These are phyloP conservation scores for Didymellaceae sp. DNA, from an alignment of 2,329 filamentous ascomycete species.

Conservation along the genomic window DNA sequence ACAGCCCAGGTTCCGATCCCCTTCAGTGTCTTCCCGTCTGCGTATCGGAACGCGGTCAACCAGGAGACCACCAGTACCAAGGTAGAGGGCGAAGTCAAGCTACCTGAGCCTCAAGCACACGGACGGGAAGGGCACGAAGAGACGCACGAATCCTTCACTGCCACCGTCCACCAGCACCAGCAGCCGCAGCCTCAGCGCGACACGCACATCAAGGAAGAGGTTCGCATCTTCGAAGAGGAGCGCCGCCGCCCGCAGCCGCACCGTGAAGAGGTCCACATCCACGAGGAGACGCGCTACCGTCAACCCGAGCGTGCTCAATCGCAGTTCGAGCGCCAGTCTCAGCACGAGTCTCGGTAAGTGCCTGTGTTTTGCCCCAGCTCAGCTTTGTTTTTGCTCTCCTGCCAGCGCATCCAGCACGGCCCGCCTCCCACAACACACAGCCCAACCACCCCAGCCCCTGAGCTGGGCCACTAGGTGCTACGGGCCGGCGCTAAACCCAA, in stretches of 20 bases:
- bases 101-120: constrained; percentile 74
- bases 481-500: constrained; percentile 39
- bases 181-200: constrained; percentile 30
- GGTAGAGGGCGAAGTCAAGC: constrained; percentile 88
- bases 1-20: constrained; percentile 70
- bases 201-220: constrained; percentile 78
- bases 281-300: constrained; percentile 41
- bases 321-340: constrained; percentile 30
- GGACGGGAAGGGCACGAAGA: constrained; percentile 97
- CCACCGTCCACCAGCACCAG: constrained; percentile 54
- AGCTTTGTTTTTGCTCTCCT: constrained; percentile 23
- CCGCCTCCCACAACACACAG: constrained; percentile 33
- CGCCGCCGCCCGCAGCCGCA: constrained; percentile 70
- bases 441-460: constrained; percentile 39
- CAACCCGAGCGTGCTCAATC: constrained; percentile 39
- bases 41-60: constrained; percentile 73
- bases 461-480: constrained; percentile 37
- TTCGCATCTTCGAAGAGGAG: constrained; percentile 82
- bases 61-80: constrained; percentile 72
- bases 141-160: constrained; percentile 63
- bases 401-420: constrained; percentile 39
- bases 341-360: constrained; percentile 39
- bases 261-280: constrained; percentile 44
- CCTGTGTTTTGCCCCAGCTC: constrained; percentile 4
- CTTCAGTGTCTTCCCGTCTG: constrained; percentile 99